Evolutionary conservation across 805 yeast species (phyloP).

Genomic region (Wickerhamomyces kurtzmanii): DNA sequence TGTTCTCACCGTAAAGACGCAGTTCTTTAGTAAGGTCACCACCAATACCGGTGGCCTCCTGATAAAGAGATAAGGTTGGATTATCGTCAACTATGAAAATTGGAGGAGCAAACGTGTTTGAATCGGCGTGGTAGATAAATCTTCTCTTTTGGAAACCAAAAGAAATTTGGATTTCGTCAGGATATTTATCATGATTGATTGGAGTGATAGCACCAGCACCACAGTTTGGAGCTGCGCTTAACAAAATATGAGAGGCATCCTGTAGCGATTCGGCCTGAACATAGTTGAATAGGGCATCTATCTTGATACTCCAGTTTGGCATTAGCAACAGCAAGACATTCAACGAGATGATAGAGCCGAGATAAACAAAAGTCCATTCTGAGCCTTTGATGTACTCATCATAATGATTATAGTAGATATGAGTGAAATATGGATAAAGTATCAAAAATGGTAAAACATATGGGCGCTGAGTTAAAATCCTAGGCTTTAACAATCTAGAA

Average conservation of each 20-base stretch:
- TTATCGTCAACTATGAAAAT: slow-evolving; percentile 49
- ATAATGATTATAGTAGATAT: slow-evolving; percentile 57
- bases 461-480: slow-evolving; percentile 50
- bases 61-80: slow-evolving; percentile 50
- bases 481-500: slow-evolving; percentile 69
- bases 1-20: slow-evolving; percentile 73
- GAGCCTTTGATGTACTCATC: slow-evolving; percentile 78
- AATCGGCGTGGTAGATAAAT: slow-evolving; percentile 54
- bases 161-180: slow-evolving; percentile 53
- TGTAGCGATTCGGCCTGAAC: slow-evolving; percentile 35
- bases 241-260: slow-evolving; percentile 63
- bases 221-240: slow-evolving; percentile 75
- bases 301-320: slow-evolving; percentile 87
- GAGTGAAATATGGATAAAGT: slow-evolving; percentile 64
- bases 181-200: slow-evolving; percentile 43
- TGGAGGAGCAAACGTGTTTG: slow-evolving; percentile 67
- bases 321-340: slow-evolving; percentile 74
- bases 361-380: slow-evolving; percentile 93
- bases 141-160: slow-evolving; percentile 90
- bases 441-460: slow-evolving; percentile 77
- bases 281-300: slow-evolving; percentile 66
- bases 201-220: slow-evolving; percentile 78
- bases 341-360: slow-evolving; percentile 62
- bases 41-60: slow-evolving; percentile 40
- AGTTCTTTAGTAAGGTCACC: slow-evolving; percentile 39